phyloP scores from a whole-genome alignment of 352 stramenopile genomes.

The Phytophthora boehmeriae region DNA sequence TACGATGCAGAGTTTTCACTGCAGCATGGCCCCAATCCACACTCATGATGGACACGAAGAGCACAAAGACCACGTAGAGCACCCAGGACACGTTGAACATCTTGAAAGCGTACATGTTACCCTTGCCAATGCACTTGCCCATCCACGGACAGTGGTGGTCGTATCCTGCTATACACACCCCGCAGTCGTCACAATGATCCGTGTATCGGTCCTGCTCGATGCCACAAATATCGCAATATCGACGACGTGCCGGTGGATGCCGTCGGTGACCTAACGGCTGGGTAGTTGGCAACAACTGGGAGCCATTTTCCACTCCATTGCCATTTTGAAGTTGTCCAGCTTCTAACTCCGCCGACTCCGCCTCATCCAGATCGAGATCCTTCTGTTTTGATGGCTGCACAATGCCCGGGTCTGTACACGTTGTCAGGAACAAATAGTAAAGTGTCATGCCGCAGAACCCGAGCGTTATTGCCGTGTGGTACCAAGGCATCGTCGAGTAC shows the following conservation, averaged over 20 bases:
- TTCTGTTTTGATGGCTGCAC: constrained; percentile 30
- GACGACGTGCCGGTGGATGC: constrained; percentile 24
- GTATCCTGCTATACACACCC: constrained; percentile 90
- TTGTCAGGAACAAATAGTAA: constrained; percentile 76
- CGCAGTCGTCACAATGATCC: constrained; percentile 93
- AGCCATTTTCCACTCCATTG: constrained; percentile 9
- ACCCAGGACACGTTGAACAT: constrained; percentile 88
- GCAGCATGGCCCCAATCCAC: constrained; percentile 52
- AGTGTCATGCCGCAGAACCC: constrained; percentile 57
- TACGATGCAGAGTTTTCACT: constrained; percentile 43
- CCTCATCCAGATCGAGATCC: constrained; percentile 25
- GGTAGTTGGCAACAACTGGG: constrained; percentile 1
- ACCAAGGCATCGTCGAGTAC: constrained; percentile 48
- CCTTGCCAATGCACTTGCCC: constrained; percentile 93
- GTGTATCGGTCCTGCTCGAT: constrained; percentile 63
- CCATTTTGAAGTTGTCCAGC: constrained; percentile 9
- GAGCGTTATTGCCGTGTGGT: constrained; percentile 66
- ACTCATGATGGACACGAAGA: constrained; percentile 62
- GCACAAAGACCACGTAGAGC: constrained; percentile 84
- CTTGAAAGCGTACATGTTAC: constrained; percentile 92
- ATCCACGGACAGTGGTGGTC: constrained; percentile 95
- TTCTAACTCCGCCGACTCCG: constrained; percentile 31
- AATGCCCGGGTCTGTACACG: constrained; percentile 81
- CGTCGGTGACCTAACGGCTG: constrained; percentile 8
- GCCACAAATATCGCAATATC: constrained; percentile 74